Percentiles rank a stretch among this genome's conserved stretches.
Conservation (phyloP, 768 basidiomycete genomes). For the Boletellus ananas region DNA sequence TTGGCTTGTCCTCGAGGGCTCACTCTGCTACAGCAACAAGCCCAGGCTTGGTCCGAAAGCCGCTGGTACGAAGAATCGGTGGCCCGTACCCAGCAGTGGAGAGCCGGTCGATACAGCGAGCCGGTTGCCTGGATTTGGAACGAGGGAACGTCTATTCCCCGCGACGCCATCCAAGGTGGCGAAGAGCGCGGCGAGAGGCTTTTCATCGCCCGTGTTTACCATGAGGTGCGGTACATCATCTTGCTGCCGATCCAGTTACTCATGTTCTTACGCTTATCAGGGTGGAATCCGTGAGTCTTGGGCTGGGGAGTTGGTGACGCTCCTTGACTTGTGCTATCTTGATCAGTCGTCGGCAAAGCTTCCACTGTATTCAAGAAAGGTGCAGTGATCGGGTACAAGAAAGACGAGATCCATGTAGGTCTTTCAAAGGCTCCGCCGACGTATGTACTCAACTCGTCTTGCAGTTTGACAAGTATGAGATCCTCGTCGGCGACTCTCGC, state of each 20-base stretch:
- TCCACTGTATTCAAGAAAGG: conserved; percentile 56
- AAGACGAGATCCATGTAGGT: conserved; percentile 56
- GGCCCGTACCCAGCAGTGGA: conserved; percentile 48
- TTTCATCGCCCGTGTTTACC: conserved; percentile 58
- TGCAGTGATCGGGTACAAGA: conserved; percentile 57
- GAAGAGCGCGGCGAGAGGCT: conserved; percentile 48
- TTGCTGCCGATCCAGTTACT: background rate
- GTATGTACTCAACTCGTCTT: background rate
- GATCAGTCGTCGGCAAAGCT: conserved; percentile 64
- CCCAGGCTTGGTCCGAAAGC: conserved; percentile 44
- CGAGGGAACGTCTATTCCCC: conserved; percentile 57
- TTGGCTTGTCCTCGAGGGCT: background rate
- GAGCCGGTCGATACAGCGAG: conserved; percentile 37
- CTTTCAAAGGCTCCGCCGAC: background rate
- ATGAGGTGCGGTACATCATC: conserved; percentile 41
- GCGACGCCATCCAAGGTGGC: conserved; percentile 53
- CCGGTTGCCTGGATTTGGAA: conserved; percentile 63
- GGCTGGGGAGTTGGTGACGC: background rate
- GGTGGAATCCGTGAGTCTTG: conserved; percentile 48
- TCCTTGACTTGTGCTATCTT: background rate
- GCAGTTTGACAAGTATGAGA: conserved; percentile 62
- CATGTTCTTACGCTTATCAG: conserved; percentile 29
- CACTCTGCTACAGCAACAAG: conserved; percentile 40
- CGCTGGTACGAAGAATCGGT: conserved; percentile 59
- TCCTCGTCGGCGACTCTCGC: conserved; percentile 60